phyloP scores from a whole-genome alignment of 2,329 filamentous ascomycete genomes.

The Ophiostoma sp. region DNA sequence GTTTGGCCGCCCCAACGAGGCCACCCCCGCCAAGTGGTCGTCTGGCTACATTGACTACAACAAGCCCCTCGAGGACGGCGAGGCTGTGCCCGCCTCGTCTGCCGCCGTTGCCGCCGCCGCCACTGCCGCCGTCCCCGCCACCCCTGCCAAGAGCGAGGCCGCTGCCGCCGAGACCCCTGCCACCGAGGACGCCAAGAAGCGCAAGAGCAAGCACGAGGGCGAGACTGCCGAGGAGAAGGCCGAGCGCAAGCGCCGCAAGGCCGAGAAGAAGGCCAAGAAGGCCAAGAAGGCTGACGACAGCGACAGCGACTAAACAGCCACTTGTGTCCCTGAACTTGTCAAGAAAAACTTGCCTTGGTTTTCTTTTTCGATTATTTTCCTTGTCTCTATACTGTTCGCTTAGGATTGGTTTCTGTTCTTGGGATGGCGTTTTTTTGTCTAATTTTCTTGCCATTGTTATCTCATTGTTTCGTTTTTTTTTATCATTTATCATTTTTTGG shows the following conservation, averaged over 20 bases:
- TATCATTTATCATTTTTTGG: background rate
- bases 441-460: background rate
- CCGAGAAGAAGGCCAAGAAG: slow-evolving; percentile 34
- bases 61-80: slow-evolving; percentile 44
- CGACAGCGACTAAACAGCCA: slow-evolving; percentile 26
- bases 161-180: slow-evolving; percentile 28
- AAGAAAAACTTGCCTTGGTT: background rate
- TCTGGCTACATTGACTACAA: slow-evolving; percentile 87
- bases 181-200: slow-evolving; percentile 61
- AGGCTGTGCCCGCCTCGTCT: slow-evolving; percentile 31
- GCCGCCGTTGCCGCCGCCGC: slow-evolving; percentile 43
- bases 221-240: slow-evolving; percentile 64
- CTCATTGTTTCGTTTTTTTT: slow-evolving; percentile 6
- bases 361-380: background rate
- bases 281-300: slow-evolving; percentile 28
- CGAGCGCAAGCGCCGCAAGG: slow-evolving; percentile 34
- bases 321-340: background rate
- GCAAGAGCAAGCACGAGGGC: slow-evolving; percentile 68
- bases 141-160: slow-evolving; percentile 33
- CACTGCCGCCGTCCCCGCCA: slow-evolving; percentile 33
- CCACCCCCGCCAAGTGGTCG: slow-evolving; percentile 90
- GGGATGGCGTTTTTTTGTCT: slow-evolving; percentile 13
- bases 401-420: slow-evolving; percentile 2
- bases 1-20: slow-evolving; percentile 87
- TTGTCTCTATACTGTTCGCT: slow-evolving; percentile 15